phyloP scores from a whole-genome alignment of 306 rosid species.

The Datisca glomerata region DNA sequence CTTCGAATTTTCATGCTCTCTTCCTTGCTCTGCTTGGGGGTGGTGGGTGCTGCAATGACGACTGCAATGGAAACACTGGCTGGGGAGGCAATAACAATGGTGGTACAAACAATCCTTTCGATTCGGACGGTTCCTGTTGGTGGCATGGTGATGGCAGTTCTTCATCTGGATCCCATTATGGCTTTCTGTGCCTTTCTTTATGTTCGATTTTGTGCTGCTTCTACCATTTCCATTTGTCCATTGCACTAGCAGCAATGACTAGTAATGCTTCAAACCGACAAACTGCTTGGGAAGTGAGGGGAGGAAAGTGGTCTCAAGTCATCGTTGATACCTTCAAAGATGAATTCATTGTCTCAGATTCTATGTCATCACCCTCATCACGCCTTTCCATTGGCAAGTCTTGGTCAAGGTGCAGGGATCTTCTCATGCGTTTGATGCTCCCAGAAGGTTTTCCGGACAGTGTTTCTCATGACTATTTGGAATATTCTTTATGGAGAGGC shows the following conservation, averaged over 20 bases:
- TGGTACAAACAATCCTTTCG: slow-evolving; percentile 30
- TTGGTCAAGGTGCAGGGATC: slow-evolving; percentile 32
- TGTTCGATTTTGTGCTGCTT: slow-evolving; percentile 28
- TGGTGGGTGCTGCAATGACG: slow-evolving; percentile 8
- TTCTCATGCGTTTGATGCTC: slow-evolving; percentile 55
- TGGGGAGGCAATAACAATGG: slow-evolving; percentile 19
- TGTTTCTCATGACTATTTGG: slow-evolving; percentile 73
- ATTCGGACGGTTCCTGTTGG: slow-evolving; percentile 27
- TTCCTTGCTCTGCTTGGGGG: slow-evolving; percentile 9
- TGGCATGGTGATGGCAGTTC: slow-evolving; percentile 10
- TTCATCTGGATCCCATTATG: slow-evolving; percentile 8
- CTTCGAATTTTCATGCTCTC: slow-evolving; percentile 16
- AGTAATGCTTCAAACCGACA: slow-evolving; percentile 7
- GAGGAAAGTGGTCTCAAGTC: slow-evolving; percentile 60
- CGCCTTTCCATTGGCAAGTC: slow-evolving; percentile 16
- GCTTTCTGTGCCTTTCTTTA: slow-evolving; percentile 27
- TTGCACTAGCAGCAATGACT: slow-evolving; percentile 62
- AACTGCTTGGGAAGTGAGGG: slow-evolving; percentile 56
- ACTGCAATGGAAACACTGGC: slow-evolving; percentile 8
- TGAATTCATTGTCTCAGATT: slow-evolving; percentile 25
- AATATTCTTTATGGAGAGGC: slow-evolving; percentile 85
- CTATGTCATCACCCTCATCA: slow-evolving; percentile 12
- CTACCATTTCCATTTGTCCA: slow-evolving; percentile 41
- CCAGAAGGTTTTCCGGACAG: slow-evolving; percentile 86
- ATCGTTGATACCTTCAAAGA: slow-evolving; percentile 38